Evolutionary conservation across 148 eudicot genomes (phyloP), one percentile per base, ranked within the genome.

Genomic region (Pouteria glomerata): DNA sequence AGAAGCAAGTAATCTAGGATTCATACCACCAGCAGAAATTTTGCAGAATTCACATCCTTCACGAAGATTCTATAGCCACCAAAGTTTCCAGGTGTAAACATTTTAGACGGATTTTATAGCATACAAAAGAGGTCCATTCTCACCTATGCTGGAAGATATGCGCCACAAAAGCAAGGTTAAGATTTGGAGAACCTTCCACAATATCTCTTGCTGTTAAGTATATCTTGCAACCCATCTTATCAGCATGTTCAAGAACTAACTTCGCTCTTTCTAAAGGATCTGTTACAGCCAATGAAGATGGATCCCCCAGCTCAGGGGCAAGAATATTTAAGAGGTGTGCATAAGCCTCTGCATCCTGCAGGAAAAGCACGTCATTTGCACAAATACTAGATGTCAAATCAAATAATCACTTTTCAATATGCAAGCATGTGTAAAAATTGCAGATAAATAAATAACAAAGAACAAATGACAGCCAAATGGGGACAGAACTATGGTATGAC

Each of bases 191-290:
- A 62, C 97, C 97, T 77, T 91, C 95, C 44, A 91, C 92, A 76
- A 91, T 91, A 79, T 91, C 97, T 75, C 86, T 89, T 63, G 97
- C 92, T 52, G 97, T 96, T 78, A 96, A 82, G 81, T 96, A 96
- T 88, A 97, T 87, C 81, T 92, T 96, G 80, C 99, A 96, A 18
- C 99, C 99, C 99, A 96, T 96, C 81, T 81, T 96, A 78, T 92
- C 99, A 47, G 99, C 97, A 82, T 96, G 99, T 77, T 96, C 97
- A 75, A 96, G 96, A 35, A 96, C 88, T 77, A 96, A 81, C 66
- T 89, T 96, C 33, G 99, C 99, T 83, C 92, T 87, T 80, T 82
- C 77, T 50, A 92, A 77, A 72, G 73, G 83, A 79, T 92, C 92
- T 75, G 82, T 96, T 29, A 79, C 87, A n/a, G 80, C 70, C 82